A percentile compares a stretch with the other conserved stretches of the same genome.
Evolutionary conservation across 148 eudicot species (phyloP).

Genomic region (Cornus florida): DNA sequence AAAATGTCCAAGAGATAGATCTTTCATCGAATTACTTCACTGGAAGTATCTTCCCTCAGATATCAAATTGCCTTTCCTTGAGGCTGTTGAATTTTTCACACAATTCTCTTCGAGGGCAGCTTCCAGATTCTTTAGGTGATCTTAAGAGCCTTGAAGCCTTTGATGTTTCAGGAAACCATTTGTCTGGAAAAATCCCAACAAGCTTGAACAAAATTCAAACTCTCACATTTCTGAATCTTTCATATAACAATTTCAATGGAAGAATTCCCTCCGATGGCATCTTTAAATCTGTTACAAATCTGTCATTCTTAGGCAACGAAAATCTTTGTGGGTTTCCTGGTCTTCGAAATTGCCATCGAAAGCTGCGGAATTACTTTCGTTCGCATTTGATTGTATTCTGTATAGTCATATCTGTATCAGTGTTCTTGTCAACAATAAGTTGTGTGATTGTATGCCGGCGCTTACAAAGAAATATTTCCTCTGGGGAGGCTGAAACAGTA

Average conservation of each 20-base stretch:
- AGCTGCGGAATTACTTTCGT: constrained; percentile 12
- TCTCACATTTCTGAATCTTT: constrained; percentile 33
- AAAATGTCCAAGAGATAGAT: constrained; percentile 33
- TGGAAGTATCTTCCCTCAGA: constrained; percentile 18
- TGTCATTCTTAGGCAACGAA: constrained; percentile 27
- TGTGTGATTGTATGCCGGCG: constrained; percentile 24
- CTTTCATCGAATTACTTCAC: constrained; percentile 34
- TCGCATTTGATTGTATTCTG: constrained; percentile 17
- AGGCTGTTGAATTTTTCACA: constrained; percentile 27
- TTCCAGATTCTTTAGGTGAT: constrained; percentile 32
- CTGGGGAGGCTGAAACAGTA: constrained; percentile 7
- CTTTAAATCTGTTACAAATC: constrained; percentile 20
- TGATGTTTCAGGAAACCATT: constrained; percentile 30
- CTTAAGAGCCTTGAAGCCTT: constrained; percentile 25
- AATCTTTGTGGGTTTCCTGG: constrained; percentile 30
- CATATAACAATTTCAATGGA: constrained; percentile 34
- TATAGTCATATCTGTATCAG: constrained; percentile 19
- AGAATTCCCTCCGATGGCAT: constrained; percentile 31
- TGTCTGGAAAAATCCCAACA: constrained; percentile 34
- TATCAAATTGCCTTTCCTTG: constrained; percentile 30
- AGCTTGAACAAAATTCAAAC: constrained; percentile 11
- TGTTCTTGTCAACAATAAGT: constrained; percentile 17
- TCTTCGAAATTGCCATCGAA: constrained; percentile 24
- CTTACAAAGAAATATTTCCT: constrained; percentile 3
- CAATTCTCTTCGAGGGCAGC: constrained; percentile 30